Evolutionary conservation across 1,284 basidiomycete species (phyloP).

Genomic region (Vanrija sp.): DNA sequence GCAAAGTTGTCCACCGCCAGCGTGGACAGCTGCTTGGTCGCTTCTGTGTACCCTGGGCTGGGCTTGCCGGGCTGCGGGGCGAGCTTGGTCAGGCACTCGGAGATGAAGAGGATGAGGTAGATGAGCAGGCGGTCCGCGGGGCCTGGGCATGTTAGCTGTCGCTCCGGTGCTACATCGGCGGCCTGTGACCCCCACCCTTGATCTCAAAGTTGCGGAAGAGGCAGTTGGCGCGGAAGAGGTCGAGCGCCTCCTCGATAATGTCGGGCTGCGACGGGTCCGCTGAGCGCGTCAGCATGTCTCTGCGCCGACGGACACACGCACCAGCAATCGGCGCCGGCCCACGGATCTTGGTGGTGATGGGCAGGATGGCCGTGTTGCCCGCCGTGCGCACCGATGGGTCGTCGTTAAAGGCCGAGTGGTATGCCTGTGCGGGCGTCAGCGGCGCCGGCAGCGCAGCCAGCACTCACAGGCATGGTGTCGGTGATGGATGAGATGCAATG

Average conservation of each 20-base stretch:
- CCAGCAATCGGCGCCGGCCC: slow-evolving; percentile 74
- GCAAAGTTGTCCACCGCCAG: slow-evolving; percentile 89
- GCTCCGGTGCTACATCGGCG: neutral
- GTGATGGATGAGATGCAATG: neutral
- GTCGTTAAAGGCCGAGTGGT: slow-evolving; percentile 94
- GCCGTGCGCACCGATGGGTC: slow-evolving; percentile 73
- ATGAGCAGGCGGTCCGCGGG: slow-evolving; percentile 94
- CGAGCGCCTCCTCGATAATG: slow-evolving; percentile 93
- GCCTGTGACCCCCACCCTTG: slow-evolving; percentile 59
- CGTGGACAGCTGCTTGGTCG: slow-evolving; percentile 81
- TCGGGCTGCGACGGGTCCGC: slow-evolving; percentile 77
- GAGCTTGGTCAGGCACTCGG: slow-evolving; percentile 91
- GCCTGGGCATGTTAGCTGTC: slow-evolving; percentile 44
- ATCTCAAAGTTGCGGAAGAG: slow-evolving; percentile 99
- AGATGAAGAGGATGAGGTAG: slow-evolving; percentile 96
- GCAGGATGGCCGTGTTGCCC: slow-evolving; percentile 86
- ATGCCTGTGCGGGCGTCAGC: slow-evolving; percentile 61
- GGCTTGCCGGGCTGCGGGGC: slow-evolving; percentile 53
- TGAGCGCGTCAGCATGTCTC: slow-evolving; percentile 13
- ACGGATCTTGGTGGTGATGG: slow-evolving; percentile 84
- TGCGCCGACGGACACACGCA: slow-evolving; percentile 50
- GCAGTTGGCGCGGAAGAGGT: slow-evolving; percentile 97
- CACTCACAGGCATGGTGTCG: slow-evolving; percentile 23
- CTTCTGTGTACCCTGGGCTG: slow-evolving; percentile 72
- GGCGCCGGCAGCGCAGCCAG: neutral